phyloP scores from a whole-genome alignment of 1,139 yeast species.

The Yamadazyma friedrichii region DNA sequence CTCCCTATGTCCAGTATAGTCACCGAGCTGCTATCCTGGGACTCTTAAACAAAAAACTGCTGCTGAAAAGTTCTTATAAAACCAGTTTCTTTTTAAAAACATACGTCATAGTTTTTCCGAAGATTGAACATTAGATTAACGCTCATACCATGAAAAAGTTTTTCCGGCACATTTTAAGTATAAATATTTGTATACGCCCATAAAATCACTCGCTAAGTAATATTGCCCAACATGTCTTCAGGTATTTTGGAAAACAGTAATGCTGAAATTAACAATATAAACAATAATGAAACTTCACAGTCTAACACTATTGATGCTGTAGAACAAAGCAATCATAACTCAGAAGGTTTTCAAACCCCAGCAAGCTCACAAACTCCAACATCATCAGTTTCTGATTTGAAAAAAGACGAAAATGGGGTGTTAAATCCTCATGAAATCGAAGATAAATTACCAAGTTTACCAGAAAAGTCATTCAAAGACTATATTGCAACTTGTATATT shows the following conservation, averaged over 20 bases:
- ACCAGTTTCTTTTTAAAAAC: neutral
- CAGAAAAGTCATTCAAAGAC: constrained; percentile 26
- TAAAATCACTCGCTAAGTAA: neutral
- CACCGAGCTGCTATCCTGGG: too few relatives aligned
- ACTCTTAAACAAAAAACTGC: too few relatives aligned
- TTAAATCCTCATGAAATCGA: constrained; percentile 10
- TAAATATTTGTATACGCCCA: neutral
- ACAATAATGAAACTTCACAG: neutral
- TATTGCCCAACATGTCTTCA: neutral
- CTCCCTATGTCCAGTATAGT: too few relatives aligned
- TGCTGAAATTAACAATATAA: neutral
- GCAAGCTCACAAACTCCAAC: constrained; percentile 3
- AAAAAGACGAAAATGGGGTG: constrained; percentile 5
- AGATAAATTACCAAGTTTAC: constrained; percentile 13
- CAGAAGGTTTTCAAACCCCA: constrained; percentile 1
- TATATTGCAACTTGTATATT: constrained; percentile 32
- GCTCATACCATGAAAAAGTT: constrained; percentile 3
- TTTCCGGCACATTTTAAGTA: constrained; percentile 1
- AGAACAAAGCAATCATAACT: too few relatives aligned
- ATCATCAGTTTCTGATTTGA: constrained; percentile 4
- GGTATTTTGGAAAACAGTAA: neutral
- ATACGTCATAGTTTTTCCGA: constrained; percentile 3
- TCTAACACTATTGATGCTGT: neutral
- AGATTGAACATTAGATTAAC: neutral
- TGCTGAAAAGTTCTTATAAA: too few relatives aligned